Conservation (phyloP, 1,284 basidiomycete genomes). For the Microbotryum saponariae region DNA sequence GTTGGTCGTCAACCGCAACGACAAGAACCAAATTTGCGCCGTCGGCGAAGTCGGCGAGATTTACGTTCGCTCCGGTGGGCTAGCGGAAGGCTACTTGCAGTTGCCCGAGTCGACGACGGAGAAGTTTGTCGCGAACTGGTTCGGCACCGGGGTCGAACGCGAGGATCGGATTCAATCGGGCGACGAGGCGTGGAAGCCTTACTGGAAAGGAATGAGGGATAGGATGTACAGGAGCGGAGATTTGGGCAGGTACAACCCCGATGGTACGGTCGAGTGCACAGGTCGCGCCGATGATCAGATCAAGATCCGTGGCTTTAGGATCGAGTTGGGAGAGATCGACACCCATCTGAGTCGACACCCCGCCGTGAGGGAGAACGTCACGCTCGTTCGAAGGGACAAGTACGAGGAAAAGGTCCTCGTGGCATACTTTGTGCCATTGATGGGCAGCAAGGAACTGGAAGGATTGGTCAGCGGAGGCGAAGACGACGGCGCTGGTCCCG, state of each 20-base stretch:
- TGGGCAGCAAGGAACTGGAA: slow-evolving; percentile 57
- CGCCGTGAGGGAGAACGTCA: slow-evolving; percentile 91
- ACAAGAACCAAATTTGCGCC: slow-evolving; percentile 79
- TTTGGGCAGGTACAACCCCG: slow-evolving; percentile 85
- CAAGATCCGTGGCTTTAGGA: slow-evolving; percentile 98
- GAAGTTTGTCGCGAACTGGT: slow-evolving; percentile 93
- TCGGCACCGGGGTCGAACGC: slow-evolving; percentile 53
- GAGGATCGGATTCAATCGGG: slow-evolving; percentile 62
- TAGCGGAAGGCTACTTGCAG: slow-evolving; percentile 94
- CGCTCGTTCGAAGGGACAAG: slow-evolving; percentile 92
- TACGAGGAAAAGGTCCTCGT: slow-evolving; percentile 99
- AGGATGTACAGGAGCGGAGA: slow-evolving; percentile 98
- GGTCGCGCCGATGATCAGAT: slow-evolving; percentile 98
- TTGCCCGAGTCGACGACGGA: slow-evolving; percentile 65
- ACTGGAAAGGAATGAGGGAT: slow-evolving; percentile 97
- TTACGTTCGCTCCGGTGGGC: slow-evolving; percentile 90
- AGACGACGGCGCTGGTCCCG: slow-evolving; percentile 51
- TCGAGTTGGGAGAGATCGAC: slow-evolving; percentile 98
- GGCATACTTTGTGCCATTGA: slow-evolving; percentile 93
- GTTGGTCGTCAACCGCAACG: slow-evolving; percentile 89
- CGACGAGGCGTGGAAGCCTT: slow-evolving; percentile 58
- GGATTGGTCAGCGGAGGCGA: slow-evolving; percentile 56
- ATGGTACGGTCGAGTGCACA: slow-evolving; percentile 92
- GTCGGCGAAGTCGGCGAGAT: slow-evolving; percentile 98
- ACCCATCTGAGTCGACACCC: slow-evolving; percentile 91